Evolutionary conservation across 495 filamentous ascomycete species (phyloP), one percentile per base, ranked within the genome.

Genomic region (Cercophora scortea): DNA sequence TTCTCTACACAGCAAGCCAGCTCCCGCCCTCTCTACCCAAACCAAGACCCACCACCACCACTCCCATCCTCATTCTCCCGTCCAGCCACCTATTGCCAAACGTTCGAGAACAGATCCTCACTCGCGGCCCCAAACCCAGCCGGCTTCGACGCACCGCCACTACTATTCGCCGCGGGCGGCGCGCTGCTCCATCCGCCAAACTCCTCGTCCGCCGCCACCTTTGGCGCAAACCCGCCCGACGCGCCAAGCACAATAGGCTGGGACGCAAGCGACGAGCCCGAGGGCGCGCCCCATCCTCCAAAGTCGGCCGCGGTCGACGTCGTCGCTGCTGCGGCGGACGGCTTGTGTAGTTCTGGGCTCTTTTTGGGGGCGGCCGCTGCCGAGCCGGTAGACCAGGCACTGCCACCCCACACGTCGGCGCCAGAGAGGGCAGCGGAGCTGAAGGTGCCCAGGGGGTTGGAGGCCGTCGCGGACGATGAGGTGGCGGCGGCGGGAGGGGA

Each of bases 61-160:
- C 16, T 16, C 41, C 3, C 41, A 42, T 42, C 15, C 11, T 42
- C 11, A 8, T 8, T 17, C 41, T 15, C 15, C 8, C 8, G 8
- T 18, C 15, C 34, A 19, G 11, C 8, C 16, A 18, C 39, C 35
- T 70, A 94, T 69, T 88, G 77, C 90, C 90, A 96, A 53, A 96
- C 90, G 71, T 96, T 96, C 40, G 87, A 90, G 66, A 95, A 96
- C 61, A 96, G 68, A 73, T 96, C 90, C 58, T 96, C 90, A 49
- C 73, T 73, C n/a, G n/a, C n/a, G 11, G 76, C 81, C 4, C 80
- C 83, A 69, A 88, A 85, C 50, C 84, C 52, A 7, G 56, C 65
- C 11, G 71, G 55, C 57, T 74, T 76, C 16, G 65, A 42, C 33
- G 58, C 54, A 32, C 59, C 61, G 43, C 51, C 65, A 33, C 43